These are phyloP conservation scores for Malassezia pachydermatis DNA, from an alignment of 1,284 basidiomycete species.

Conservation along the genomic window DNA sequence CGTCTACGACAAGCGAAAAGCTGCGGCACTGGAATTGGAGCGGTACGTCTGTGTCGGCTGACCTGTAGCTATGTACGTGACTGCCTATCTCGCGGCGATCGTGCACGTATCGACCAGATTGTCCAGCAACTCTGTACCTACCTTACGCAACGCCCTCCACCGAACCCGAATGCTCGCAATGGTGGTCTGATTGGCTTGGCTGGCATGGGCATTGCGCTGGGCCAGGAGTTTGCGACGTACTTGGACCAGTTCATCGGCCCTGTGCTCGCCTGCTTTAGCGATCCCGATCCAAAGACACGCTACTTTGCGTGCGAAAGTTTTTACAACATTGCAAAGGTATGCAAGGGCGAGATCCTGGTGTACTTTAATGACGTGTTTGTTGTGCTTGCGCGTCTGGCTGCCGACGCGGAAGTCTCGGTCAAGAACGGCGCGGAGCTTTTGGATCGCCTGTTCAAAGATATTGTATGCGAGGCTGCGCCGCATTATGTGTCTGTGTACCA, in stretches of 20 bases:
- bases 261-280: conserved; percentile 83
- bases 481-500: conserved; percentile 83
- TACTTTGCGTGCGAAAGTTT: conserved; percentile 96
- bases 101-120: conserved; percentile 70
- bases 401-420: conserved; percentile 89
- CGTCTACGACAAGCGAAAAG: conserved; percentile 82
- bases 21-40: conserved; percentile 86
- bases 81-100: conserved; percentile 68
- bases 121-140: conserved; percentile 81
- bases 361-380: conserved; percentile 99
- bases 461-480: conserved; percentile 90
- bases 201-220: conserved; percentile 87
- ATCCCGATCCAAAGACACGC: conserved; percentile 85
- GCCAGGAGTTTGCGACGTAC: conserved; percentile 82
- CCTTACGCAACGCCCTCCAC: conserved; percentile 26
- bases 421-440: conserved; percentile 98
- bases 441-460: conserved; percentile 91
- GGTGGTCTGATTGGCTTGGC: conserved; percentile 94
- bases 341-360: conserved; percentile 88
- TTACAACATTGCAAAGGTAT: conserved; percentile 93
- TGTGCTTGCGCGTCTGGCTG: conserved; percentile 74
- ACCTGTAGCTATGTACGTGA: conserved; percentile 67
- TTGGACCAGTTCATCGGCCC: conserved; percentile 85
- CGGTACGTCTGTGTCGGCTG: conserved; percentile 55
- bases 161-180: conserved; percentile 64